Evolutionary conservation across 805 yeast species (phyloP).

Genomic region (Ogataea nonfermentans): DNA sequence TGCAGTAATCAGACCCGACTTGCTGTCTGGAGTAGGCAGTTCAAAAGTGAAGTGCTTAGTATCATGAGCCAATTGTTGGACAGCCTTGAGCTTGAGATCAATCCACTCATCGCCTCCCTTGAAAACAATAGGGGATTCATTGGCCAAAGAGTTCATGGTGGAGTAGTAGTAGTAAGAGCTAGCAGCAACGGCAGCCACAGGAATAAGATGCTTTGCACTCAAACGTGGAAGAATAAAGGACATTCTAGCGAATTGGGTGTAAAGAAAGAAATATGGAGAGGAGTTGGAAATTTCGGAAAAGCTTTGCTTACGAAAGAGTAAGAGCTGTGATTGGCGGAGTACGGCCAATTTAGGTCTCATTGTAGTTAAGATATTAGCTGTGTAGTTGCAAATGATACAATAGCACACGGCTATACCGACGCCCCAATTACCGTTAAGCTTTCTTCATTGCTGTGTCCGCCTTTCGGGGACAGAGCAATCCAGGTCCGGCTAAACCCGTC

Average conservation of each 20-base stretch:
- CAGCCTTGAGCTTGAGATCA: conserved; percentile 55
- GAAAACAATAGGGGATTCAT: conserved; percentile 46
- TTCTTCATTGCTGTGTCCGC: too few species aligned
- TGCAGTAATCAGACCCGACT: conserved; percentile 76
- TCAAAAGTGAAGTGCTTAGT: conserved; percentile 70
- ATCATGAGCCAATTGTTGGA: conserved; percentile 53
- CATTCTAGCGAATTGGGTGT: conserved; percentile 5
- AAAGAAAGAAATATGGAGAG: neutral
- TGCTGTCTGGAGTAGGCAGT: conserved; percentile 63
- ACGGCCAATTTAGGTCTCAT: neutral
- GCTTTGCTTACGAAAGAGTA: neutral
- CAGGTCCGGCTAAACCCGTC: neutral
- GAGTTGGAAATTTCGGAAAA: neutral
- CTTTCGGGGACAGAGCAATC: neutral
- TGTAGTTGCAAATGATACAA: too few species aligned
- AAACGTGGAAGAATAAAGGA: conserved; percentile 14
- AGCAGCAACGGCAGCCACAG: conserved; percentile 43
- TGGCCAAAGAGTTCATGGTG: conserved; percentile 28
- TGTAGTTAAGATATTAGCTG: too few species aligned
- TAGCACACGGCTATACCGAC: too few species aligned
- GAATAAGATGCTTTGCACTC: conserved; percentile 20
- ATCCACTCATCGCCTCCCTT: conserved; percentile 68
- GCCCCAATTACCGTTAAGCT: too few species aligned
- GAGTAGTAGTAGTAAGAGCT: conserved; percentile 38
- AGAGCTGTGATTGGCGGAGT: conserved; percentile 7